Percentiles rank a stretch among this genome's conserved stretches.
Conservation (phyloP, 371 early-diverging fungal genomes). For the Actinomortierella wolfii region DNA sequence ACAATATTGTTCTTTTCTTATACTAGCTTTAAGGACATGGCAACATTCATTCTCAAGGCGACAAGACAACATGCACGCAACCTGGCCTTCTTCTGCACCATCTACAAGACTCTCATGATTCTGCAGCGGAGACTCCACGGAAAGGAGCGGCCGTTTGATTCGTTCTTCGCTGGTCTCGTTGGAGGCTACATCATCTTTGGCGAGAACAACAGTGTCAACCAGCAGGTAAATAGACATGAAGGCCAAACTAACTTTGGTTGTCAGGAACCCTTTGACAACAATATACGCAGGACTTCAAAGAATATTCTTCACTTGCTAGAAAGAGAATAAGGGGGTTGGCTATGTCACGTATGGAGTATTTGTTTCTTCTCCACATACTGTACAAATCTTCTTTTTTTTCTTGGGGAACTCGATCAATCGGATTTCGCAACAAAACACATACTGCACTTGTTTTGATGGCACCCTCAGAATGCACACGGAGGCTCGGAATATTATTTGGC, state of each 20-base stretch:
- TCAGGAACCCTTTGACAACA: neutral
- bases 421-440: no score
- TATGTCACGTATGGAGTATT: no score
- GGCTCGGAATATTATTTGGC: no score
- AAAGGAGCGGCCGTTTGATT: conserved; percentile 77
- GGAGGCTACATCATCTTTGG: conserved; percentile 97
- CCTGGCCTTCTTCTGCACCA: conserved; percentile 89
- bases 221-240: conserved; percentile 72
- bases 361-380: no score
- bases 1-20: no score
- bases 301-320: no score
- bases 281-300: no score
- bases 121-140: conserved; percentile 68
- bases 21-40: conserved; percentile 70
- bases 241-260: neutral
- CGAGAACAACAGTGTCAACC: conserved; percentile 92
- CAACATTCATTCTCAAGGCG: conserved; percentile 78
- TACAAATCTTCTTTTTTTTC: no score
- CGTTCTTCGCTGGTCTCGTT: conserved; percentile 91
- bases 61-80: conserved; percentile 91
- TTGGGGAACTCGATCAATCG: no score
- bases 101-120: conserved; percentile 90
- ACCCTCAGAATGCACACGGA: neutral
- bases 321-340: no score
- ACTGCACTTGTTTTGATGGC: no score